A percentile compares a stretch with the other conserved stretches of the same genome.
Conservation (phyloP, 768 basidiomycete genomes). For the Agaricus blazei region DNA sequence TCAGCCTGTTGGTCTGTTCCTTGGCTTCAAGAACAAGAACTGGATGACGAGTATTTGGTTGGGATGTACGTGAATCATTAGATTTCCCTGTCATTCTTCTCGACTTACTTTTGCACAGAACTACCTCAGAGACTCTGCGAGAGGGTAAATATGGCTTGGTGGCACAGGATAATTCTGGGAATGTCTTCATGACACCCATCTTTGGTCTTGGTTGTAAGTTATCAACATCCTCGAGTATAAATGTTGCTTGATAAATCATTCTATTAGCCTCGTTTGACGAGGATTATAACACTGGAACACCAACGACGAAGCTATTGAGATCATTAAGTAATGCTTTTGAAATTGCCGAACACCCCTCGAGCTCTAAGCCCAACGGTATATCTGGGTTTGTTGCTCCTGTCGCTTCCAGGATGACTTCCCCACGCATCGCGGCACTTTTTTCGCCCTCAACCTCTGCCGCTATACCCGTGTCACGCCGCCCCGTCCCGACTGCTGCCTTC, state of each 20-base stretch:
- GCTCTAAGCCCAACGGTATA: too few species aligned
- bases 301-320: neutral
- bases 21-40: constrained; percentile 17
- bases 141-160: constrained; percentile 11
- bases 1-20: constrained; percentile 17
- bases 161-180: constrained; percentile 23
- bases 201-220: constrained; percentile 24
- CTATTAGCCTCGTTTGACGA: too few species aligned
- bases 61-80: constrained; percentile 17
- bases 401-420: neutral
- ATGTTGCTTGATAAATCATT: neutral
- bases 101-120: constrained; percentile 11
- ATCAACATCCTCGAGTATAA: neutral
- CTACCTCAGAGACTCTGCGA: constrained; percentile 16
- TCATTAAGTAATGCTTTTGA: neutral
- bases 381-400: neutral
- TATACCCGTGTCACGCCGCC: constrained; percentile 18
- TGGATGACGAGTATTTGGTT: constrained; percentile 16
- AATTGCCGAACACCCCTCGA: neutral
- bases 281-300: too few species aligned
- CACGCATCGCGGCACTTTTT: neutral
- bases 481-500: constrained; percentile 24
- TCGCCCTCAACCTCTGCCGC: constrained; percentile 8
- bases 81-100: neutral
- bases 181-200: constrained; percentile 17